Evolutionary conservation across 2,329 filamentous ascomycete genomes (phyloP).

Genomic region (Fusarium equiseti): DNA sequence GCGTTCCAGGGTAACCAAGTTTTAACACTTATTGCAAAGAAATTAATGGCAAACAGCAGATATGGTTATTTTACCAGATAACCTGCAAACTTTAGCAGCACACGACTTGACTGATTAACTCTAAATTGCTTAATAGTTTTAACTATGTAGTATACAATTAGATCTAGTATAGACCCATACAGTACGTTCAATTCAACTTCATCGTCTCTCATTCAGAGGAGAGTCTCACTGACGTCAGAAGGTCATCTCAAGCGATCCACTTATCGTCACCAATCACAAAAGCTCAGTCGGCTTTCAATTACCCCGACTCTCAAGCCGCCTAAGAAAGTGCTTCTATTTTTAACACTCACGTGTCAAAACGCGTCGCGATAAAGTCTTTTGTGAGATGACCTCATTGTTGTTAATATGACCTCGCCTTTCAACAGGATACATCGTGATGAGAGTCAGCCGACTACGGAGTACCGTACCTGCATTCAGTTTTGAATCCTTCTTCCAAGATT

Average conservation of each 20-base stretch:
- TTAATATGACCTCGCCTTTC: neutral
- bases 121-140: no score
- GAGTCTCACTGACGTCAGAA: neutral
- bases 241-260: fast-evolving
- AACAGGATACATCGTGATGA: neutral
- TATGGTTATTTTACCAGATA: no score
- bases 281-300: neutral
- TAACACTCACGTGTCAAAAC: neutral
- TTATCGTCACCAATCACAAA: fast-evolving
- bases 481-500: neutral
- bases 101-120: no score
- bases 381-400: neutral
- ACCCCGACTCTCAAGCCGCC: neutral
- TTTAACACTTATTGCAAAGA: no score
- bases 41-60: no score
- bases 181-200: no score
- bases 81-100: no score
- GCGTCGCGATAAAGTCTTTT: neutral
- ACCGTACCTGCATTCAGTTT: neutral
- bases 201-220: no score
- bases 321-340: neutral
- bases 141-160: no score
- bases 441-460: neutral
- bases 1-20: no score
- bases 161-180: no score